Evolutionary conservation across 179 eudicot species (phyloP), one percentile per base, ranked within the genome.

Genomic region (Patellifolia procumbens): DNA sequence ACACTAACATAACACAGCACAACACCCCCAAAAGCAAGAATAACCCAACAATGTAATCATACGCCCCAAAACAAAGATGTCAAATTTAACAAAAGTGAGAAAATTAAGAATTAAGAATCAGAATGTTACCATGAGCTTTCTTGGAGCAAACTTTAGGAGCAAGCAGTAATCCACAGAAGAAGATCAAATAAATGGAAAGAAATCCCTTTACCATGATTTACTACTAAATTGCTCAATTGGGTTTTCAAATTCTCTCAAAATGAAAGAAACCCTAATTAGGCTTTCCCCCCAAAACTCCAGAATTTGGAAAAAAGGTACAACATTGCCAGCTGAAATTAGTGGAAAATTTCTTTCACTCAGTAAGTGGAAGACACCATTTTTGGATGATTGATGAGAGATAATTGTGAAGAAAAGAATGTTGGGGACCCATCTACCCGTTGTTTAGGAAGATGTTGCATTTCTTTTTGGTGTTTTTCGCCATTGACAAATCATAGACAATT

Each of bases 121-220:
- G 71, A 46, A 64, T 17, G 2, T 15, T 71, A 81, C 83, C 83
- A 76, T 76, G 76, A 11, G 77, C 15, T 63, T 81, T 76, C 55
- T 81, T 76, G 80, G 80, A 81, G 70, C 60, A 56, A 72, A 76
- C 77, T 56, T 76, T 29, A 55, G 69, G 48, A 35, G 53, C 67
- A 48, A 71, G n/a, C 42, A 71, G 53, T 16, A 81, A 65, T 13
- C 24, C 67, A 64, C 1, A 64, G 22, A 81, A 43, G 46, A 81
- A 39, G 10, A 58, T 4, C 56, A 71, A 46, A 29, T 72, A 45
- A 37, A 81, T 55, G 56, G n/a, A 65, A n/a, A 81, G 46, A 46
- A 45, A 19, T 22, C 26, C 51, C 67, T 76, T 72, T 1, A 56
- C 17, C 74, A 46, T 71, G 68, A 71, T 53, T 56, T 26, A 24